These are phyloP conservation scores for Aspergillus fumigatus DNA, from an alignment of 2,329 filamentous ascomycete genomes.

Conservation along the genomic window DNA sequence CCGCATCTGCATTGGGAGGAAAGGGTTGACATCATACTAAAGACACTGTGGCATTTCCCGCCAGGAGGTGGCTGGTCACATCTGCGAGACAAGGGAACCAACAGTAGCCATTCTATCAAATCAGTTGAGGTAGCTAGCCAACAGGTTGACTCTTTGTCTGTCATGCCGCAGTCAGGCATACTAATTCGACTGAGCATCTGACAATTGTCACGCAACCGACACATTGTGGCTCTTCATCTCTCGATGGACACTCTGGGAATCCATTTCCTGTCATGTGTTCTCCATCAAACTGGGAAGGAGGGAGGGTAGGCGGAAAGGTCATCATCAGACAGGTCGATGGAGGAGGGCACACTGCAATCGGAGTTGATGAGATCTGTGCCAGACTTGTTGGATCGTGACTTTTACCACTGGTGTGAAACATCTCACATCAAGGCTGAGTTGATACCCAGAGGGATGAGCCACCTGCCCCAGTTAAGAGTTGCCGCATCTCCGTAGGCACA, in stretches of 20 bases:
- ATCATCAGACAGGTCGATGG: conserved; percentile 3
- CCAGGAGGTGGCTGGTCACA: conserved; percentile 13
- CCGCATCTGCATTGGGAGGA: conserved; percentile 17
- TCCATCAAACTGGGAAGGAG: background rate
- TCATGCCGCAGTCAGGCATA: conserved; percentile 18
- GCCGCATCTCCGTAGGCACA: conserved; percentile 11
- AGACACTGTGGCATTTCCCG: conserved; percentile 10
- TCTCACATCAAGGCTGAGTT: conserved; percentile 4
- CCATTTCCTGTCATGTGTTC: conserved; percentile 11
- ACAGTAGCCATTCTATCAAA: conserved; percentile 14
- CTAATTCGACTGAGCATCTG: conserved; percentile 16
- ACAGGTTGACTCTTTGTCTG: conserved; percentile 14
- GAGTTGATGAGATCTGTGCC: conserved; percentile 1
- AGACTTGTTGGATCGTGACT: conserved; percentile 2
- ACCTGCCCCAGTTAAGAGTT: conserved; percentile 14
- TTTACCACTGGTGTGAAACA: conserved; percentile 5
- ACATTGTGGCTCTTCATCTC: conserved; percentile 7
- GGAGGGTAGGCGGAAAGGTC: conserved; percentile 5
- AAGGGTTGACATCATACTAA: conserved; percentile 22
- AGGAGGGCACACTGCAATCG: conserved; percentile 13
- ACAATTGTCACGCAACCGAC: conserved; percentile 16
- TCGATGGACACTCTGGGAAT: conserved; percentile 4
- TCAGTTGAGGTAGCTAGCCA: conserved; percentile 16
- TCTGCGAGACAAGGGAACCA: conserved; percentile 15
- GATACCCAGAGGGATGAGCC: conserved; percentile 10